A percentile compares a stretch with the other conserved stretches of the same genome.
These are phyloP conservation scores for Mallotus repandus DNA, from an alignment of 441 rosid genomes.

Conservation along the genomic window DNA sequence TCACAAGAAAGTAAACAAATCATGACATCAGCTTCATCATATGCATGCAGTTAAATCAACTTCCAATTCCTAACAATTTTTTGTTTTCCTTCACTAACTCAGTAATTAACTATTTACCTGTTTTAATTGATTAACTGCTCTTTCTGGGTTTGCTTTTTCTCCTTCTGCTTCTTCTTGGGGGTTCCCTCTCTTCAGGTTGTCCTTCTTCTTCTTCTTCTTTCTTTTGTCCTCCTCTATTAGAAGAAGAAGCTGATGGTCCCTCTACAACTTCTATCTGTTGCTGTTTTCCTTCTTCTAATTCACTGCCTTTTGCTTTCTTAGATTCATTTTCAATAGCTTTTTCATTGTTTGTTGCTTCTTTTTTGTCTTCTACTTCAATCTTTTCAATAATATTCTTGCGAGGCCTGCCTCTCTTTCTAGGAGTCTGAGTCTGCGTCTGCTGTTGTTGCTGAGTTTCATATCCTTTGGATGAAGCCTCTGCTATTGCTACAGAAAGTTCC, in stretches of 20 bases:
- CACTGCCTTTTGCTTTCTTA: slow-evolving; percentile 33
- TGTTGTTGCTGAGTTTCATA: too few species aligned
- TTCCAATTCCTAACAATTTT: too few species aligned
- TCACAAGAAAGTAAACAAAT: too few species aligned
- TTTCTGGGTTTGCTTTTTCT: slow-evolving; percentile 74
- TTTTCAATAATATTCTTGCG: slow-evolving; percentile 43
- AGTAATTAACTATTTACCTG: not conserved
- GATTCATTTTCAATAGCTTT: slow-evolving; percentile 30
- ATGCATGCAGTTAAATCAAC: too few species aligned
- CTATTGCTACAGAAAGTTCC: slow-evolving; percentile 59
- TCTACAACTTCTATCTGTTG: not conserved
- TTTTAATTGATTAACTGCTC: slow-evolving; percentile 47
- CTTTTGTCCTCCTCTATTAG: too few species aligned
- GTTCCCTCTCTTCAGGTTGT: slow-evolving; percentile 19
- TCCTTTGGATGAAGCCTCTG: slow-evolving; percentile 44
- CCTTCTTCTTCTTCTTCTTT: too few species aligned
- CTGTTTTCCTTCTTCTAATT: slow-evolving; percentile 27
- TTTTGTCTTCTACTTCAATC: slow-evolving; percentile 29
- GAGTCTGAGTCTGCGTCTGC: slow-evolving; percentile 30
- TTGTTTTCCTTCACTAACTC: too few species aligned
- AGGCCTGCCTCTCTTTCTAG: slow-evolving; percentile 79
- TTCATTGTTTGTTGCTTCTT: slow-evolving; percentile 17
- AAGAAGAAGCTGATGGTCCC: too few species aligned
- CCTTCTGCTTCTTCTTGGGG: slow-evolving; percentile 56
- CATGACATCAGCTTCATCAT: too few species aligned